Evolutionary conservation across 2,329 filamentous ascomycete genomes (phyloP).

Genomic region (Pestalotiopsis sp.): DNA sequence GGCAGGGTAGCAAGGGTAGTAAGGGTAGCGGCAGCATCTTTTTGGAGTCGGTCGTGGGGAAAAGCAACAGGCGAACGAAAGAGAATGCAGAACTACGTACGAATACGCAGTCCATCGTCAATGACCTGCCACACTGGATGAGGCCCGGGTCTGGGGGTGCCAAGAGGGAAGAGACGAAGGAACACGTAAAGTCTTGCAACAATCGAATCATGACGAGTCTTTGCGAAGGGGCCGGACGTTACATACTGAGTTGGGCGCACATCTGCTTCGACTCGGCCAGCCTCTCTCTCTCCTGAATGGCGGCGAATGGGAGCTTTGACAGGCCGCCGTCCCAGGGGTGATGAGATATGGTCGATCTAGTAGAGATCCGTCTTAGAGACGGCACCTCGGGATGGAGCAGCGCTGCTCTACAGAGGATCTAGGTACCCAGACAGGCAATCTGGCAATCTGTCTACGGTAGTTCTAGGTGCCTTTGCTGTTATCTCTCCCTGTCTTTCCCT

Average conservation of each 20-base stretch:
- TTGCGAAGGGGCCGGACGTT: not conserved
- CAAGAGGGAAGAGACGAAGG: not conserved
- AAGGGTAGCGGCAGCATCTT: not conserved
- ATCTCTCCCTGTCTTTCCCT: not conserved
- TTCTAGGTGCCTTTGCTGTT: not conserved
- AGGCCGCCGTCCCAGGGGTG: not conserved
- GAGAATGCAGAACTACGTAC: not conserved
- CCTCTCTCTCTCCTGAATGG: not conserved
- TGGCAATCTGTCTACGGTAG: not conserved
- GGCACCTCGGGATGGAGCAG: not conserved
- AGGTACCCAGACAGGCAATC: not conserved
- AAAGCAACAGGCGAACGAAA: not conserved
- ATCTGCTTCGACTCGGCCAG: not conserved
- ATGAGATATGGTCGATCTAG: not conserved
- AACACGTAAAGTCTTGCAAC: not conserved
- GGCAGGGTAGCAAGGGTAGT: slow-evolving; percentile 1
- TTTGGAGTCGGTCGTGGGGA: not conserved
- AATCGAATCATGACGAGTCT: not conserved
- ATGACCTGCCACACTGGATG: slow-evolving; percentile 6
- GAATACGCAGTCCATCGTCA: no score
- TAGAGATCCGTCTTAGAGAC: not conserved
- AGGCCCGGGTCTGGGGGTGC: not conserved
- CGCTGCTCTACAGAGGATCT: not conserved
- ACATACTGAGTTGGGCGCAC: not conserved
- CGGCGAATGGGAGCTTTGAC: slow-evolving; percentile 5